Evolutionary conservation across 2,329 filamentous ascomycete species (phyloP).

Genomic region (Trichoderma breve): DNA sequence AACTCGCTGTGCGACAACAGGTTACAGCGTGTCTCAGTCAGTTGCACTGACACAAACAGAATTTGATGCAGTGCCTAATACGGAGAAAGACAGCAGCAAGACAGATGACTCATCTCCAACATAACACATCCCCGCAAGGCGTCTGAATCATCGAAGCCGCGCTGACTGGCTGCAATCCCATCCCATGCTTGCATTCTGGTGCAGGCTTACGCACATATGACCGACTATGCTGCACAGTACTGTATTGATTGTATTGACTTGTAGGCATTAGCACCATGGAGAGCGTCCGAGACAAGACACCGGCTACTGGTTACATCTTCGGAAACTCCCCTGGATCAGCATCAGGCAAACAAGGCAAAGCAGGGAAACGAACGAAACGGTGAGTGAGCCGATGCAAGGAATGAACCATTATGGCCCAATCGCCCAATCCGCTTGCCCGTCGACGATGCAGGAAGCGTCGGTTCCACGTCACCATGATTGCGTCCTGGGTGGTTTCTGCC

Average conservation of each 20-base stretch:
- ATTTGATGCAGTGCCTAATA: background rate
- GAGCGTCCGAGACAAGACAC: background rate
- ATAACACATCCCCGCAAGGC: constrained; percentile 2
- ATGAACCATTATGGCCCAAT: background rate
- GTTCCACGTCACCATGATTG: constrained; percentile 8
- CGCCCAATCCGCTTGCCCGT: background rate
- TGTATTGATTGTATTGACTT: background rate
- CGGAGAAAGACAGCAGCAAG: background rate
- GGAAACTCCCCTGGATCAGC: background rate
- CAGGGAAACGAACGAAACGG: background rate
- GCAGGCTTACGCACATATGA: background rate
- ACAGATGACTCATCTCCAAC: constrained; percentile 8
- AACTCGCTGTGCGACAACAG: background rate
- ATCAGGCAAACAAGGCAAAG: background rate
- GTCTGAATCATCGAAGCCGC: constrained; percentile 10
- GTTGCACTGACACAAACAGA: background rate
- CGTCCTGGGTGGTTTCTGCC: background rate
- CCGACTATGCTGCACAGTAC: background rate
- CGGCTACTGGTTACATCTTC: background rate
- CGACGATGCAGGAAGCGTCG: background rate
- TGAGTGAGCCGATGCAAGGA: background rate
- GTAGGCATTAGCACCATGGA: background rate
- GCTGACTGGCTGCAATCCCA: constrained; percentile 10
- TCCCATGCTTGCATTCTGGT: background rate
- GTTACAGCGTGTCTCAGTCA: background rate